Base-by-base conservation (phyloP, 192 early-diverging fungal species). In the Anaeromyces robustus region DNA sequence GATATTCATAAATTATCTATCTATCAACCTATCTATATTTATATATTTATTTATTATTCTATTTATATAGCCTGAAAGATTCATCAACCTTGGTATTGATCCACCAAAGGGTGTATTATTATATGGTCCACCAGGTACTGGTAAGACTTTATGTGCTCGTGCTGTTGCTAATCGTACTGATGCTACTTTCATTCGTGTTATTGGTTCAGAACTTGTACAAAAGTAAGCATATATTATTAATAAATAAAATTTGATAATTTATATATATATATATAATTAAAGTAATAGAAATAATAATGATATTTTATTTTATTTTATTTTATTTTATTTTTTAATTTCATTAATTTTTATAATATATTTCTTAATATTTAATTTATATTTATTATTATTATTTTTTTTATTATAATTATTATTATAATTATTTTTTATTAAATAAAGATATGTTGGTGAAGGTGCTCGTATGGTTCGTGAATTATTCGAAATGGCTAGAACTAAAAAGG, bases 401-500 rank as follows among this genome's bases (percentile, higher is more conserved):
- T 30, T 18, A 43, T 79, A 26, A 13, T n/a, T 29, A 18, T 80
- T n/a, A n/a, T 78, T 59, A 29, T 13, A 37, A 29, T 78, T 34
- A 7, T 34, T 34, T 34, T 34, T 34, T 34, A 7, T 34, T 34
- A 34, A 52, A 52, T 22, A 52, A 52, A 88, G 89, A 80, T 98
- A 98, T 83, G 96, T 98, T n/a, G 97, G 97, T 79, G 96, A 98
- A 84, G 97, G 97, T 52, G 98, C 97, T 17, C 92, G 98, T 82
- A 98, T 99, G 98, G 94, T 99, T 78, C 93, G 98, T 81, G 98
- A 99, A 83, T 89, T 99, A 81, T 99, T 99, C 85, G 96, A 99
- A 86, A 99, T 99, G 98, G 98, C 98, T 77, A 92, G 97, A 81
- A 95, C 97, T 77, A 98, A 98, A 88, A 99, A 99, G 84, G 98